phyloP scores from a whole-genome alignment of 2,329 filamentous ascomycete species.

The Neofusicoccum sp. region DNA sequence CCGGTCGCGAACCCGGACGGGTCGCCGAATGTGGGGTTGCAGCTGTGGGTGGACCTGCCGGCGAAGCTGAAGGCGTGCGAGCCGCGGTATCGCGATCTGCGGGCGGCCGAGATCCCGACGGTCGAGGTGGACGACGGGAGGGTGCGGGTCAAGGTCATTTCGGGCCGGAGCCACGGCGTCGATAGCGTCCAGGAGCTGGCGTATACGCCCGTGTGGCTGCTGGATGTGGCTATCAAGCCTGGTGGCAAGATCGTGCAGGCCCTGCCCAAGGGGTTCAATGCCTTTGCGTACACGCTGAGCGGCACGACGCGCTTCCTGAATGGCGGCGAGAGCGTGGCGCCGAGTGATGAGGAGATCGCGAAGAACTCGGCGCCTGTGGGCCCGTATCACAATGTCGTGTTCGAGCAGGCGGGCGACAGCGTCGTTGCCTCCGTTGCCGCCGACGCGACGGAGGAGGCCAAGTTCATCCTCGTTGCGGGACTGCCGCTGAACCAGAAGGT shows the following conservation, averaged over 20 bases:
- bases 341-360: conserved; percentile 27
- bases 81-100: conserved; percentile 85
- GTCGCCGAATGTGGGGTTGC: conserved; percentile 77
- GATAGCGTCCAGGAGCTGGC: conserved; percentile 87
- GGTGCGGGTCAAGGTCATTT: conserved; percentile 86
- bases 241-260: conserved; percentile 75
- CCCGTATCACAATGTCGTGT: conserved; percentile 85
- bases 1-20: conserved; percentile 75
- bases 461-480: conserved; percentile 73
- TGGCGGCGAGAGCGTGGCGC: conserved; percentile 31
- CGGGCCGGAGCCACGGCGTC: conserved; percentile 76
- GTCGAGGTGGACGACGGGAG: conserved; percentile 69
- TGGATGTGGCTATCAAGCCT: conserved; percentile 77
- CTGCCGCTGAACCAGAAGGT: conserved; percentile 62
- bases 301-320: conserved; percentile 66
- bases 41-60: conserved; percentile 94
- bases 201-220: conserved; percentile 95
- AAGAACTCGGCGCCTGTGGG: conserved; percentile 45
- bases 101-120: conserved; percentile 72
- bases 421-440: conserved; percentile 69
- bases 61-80: conserved; percentile 80
- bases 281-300: conserved; percentile 82
- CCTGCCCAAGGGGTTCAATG: conserved; percentile 80
- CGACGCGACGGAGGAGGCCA: conserved; percentile 57
- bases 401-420: conserved; percentile 74